Conservation (phyloP, 2,329 filamentous ascomycete species). For the Aspergillus alliaceus region DNA sequence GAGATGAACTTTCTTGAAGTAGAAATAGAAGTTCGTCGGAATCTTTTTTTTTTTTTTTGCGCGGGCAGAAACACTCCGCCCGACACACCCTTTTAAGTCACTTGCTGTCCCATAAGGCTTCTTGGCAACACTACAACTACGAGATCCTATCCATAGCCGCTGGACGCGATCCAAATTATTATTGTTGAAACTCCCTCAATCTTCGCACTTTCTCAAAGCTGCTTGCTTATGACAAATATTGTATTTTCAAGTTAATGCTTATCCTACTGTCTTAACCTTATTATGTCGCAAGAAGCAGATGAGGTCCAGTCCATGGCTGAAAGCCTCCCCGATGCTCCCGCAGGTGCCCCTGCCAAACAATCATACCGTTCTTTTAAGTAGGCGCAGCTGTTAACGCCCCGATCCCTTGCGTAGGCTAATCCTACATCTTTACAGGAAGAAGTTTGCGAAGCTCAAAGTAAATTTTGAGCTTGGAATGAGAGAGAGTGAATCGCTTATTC, state of each 20-base stretch:
- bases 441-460: conserved; percentile 84
- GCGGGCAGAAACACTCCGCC: conserved; percentile 27
- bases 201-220: background rate
- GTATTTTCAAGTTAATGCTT: background rate
- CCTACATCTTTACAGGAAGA: conserved; percentile 58
- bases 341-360: conserved; percentile 46
- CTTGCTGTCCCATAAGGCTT: background rate
- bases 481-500: conserved; percentile 64
- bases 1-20: background rate
- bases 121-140: conserved; percentile 1
- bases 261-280: background rate
- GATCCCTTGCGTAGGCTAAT: conserved; percentile 8
- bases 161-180: background rate
- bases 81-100: conserved; percentile 8
- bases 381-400: conserved; percentile 11
- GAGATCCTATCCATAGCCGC: background rate
- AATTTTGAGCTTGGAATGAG: conserved; percentile 79
- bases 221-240: background rate
- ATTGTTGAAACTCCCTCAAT: background rate
- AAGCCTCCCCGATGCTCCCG: conserved; percentile 32
- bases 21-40: background rate
- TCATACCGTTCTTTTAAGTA: conserved; percentile 69
- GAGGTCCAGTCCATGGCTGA: conserved; percentile 29
- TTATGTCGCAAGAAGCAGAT: conserved; percentile 35
- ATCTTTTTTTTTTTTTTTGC: conserved; percentile 28